Evolutionary conservation across 2,329 filamentous ascomycete genomes (phyloP), one percentile per base, ranked within the genome.

Genomic region (Rutstroemia sydowiana): DNA sequence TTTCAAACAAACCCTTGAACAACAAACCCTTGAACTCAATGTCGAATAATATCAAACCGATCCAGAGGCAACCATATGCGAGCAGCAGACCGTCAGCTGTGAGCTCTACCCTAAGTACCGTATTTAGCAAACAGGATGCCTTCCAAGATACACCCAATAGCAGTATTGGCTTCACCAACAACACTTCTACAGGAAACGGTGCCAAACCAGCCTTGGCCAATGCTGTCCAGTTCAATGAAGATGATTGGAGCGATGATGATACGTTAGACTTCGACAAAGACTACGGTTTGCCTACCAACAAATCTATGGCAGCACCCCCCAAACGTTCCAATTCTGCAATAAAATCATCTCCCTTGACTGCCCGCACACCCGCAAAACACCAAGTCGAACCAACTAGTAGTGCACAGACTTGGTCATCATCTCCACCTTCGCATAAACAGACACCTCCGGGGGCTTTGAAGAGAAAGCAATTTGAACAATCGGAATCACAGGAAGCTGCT

Each of bases 171-270:
- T 10, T 40, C 7, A 46, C 61, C 73, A 28, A 68, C 67, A 1
- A 63, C 66, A 39, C 55, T 59, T 11, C 59, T 64, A 23, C 61
- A 57, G 9, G 49, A 57, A 5, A 45, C 58, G n/a, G 55, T 63
- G 5, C 16, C 31, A 13, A 36, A 16, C 14, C 53, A 55, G 21
- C 34, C 14, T 2, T 18, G 18, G n/a, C n/a, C 32, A 30, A 56
- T 31, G 32, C 49, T 28, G 53, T 86, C 9, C 79, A 77, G 55
- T 87, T 90, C 57, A 79, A 82, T 54, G 87, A 90, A 56, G 84
- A 92, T 60, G 91, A 95, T 64, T 93, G 95, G 59, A 88, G 89
- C 61, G 87, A 92, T 64, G 90, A 95, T 60, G 77, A 84, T 18
- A 79, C 89, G 51, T 73, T 95, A 21, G 87, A 88, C 55, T 69